A percentile compares a stretch with the other conserved stretches of the same genome.
phyloP scores from a whole-genome alignment of 352 stramenopile genomes.

The Phytophthora europaea region DNA sequence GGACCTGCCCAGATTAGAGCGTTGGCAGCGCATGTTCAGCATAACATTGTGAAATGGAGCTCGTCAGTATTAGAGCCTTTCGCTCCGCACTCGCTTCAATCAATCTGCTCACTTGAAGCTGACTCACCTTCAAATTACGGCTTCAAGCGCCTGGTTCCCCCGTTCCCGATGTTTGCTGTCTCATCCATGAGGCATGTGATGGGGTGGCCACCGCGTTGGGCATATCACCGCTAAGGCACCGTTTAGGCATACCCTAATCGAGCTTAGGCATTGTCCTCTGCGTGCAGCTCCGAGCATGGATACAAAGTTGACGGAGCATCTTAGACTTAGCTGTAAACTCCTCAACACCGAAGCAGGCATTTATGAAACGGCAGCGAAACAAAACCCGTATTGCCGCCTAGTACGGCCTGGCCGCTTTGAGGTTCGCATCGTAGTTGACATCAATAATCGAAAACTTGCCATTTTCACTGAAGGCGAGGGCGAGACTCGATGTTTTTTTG shows the following conservation, averaged over 20 bases:
- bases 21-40: slow-evolving; percentile 12
- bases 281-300: neutral
- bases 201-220: neutral
- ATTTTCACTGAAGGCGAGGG: slow-evolving; percentile 20
- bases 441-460: slow-evolving; percentile 33
- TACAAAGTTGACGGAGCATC: neutral
- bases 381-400: neutral
- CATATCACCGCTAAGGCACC: slow-evolving; percentile 8
- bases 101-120: slow-evolving; percentile 10
- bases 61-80: slow-evolving; percentile 37
- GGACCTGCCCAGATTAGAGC: neutral
- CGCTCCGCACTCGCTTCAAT: neutral
- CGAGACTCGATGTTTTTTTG: no score
- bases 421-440: slow-evolving; percentile 21
- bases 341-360: neutral
- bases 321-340: no score
- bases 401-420: slow-evolving; percentile 14
- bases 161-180: neutral
- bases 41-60: slow-evolving; percentile 35
- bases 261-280: neutral
- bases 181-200: slow-evolving; percentile 19
- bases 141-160: neutral
- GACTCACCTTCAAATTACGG: neutral
- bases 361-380: neutral
- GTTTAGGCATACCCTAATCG: neutral